phyloP scores from a whole-genome alignment of 352 stramenopile species.

The Globisporangium nodosum region DNA sequence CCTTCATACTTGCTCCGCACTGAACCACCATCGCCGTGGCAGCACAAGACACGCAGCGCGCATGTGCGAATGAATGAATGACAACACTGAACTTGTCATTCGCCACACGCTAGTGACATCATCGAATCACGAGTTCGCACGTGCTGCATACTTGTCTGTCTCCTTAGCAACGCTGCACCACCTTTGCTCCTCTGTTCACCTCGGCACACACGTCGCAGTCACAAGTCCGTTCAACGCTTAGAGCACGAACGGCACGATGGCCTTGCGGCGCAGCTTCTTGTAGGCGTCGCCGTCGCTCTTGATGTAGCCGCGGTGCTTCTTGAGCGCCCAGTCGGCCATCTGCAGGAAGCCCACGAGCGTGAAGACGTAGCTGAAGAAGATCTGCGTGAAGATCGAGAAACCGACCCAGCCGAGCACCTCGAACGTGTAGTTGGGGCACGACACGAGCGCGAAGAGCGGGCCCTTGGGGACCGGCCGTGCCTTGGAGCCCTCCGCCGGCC shows the following conservation, averaged over 20 bases:
- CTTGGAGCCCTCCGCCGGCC: conserved; percentile 69
- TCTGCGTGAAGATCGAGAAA: conserved; percentile 85
- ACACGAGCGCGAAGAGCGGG: conserved; percentile 77
- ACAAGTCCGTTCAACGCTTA: conserved; percentile 23
- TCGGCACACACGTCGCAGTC: not conserved
- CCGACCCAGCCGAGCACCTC: conserved; percentile 87
- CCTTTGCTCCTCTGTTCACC: no score
- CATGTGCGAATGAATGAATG: no score
- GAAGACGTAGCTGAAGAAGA: conserved; percentile 81
- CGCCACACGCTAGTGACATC: no score
- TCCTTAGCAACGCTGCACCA: no score
- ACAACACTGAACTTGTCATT: no score
- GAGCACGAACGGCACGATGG: conserved; percentile 80
- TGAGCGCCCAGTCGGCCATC: conserved; percentile 88
- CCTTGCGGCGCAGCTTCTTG: conserved; percentile 82
- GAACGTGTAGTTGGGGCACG: conserved; percentile 90
- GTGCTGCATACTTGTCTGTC: no score
- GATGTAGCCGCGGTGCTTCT: conserved; percentile 86
- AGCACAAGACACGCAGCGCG: no score
- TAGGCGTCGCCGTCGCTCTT: conserved; percentile 85
- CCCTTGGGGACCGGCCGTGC: conserved; percentile 63
- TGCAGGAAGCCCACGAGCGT: conserved; percentile 81
- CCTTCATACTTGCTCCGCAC: no score
- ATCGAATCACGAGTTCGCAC: no score
- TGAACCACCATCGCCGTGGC: no score